Evolutionary conservation across 768 basidiomycete genomes (phyloP).

Genomic region (Thelephora aurantiotincta): DNA sequence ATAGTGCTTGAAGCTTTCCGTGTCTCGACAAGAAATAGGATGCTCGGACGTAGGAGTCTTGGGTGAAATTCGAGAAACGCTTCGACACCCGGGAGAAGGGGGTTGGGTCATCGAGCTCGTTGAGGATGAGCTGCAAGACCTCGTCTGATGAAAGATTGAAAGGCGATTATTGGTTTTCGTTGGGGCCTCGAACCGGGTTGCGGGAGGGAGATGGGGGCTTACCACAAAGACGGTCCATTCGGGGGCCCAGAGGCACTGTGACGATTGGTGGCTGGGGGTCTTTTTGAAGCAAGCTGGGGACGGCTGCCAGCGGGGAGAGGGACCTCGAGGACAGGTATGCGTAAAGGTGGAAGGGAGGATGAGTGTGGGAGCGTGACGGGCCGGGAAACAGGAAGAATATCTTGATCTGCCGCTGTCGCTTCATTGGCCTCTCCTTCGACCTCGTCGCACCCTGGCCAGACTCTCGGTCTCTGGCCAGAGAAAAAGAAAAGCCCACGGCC

Average conservation of each 20-base stretch:
- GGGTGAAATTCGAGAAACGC: slow-evolving; percentile 47
- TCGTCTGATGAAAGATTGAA: slow-evolving; percentile 27
- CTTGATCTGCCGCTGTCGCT: too few species aligned
- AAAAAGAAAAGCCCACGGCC: too few species aligned
- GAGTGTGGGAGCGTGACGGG: too few species aligned
- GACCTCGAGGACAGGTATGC: too few species aligned
- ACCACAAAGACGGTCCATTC: slow-evolving; percentile 60
- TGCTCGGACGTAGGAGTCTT: slow-evolving; percentile 64
- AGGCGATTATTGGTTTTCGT: neutral
- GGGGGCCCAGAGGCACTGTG: neutral
- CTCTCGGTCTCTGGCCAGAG: too few species aligned
- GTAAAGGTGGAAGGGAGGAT: too few species aligned
- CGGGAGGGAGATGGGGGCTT: slow-evolving; percentile 15
- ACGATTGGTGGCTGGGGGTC: neutral
- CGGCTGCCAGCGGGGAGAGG: too few species aligned
- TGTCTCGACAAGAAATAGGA: slow-evolving; percentile 67
- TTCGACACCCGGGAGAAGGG: slow-evolving; percentile 41
- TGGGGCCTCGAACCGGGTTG: neutral
- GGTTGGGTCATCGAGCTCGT: slow-evolving; percentile 53
- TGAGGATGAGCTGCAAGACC: slow-evolving; percentile 60
- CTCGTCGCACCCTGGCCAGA: too few species aligned
- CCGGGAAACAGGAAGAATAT: too few species aligned
- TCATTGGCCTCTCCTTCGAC: too few species aligned
- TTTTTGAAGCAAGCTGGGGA: too few species aligned
- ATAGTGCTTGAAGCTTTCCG: slow-evolving; percentile 57